Evolutionary conservation across 2,329 filamentous ascomycete species (phyloP).

Genomic region (Paraphaeosphaeria minitans): DNA sequence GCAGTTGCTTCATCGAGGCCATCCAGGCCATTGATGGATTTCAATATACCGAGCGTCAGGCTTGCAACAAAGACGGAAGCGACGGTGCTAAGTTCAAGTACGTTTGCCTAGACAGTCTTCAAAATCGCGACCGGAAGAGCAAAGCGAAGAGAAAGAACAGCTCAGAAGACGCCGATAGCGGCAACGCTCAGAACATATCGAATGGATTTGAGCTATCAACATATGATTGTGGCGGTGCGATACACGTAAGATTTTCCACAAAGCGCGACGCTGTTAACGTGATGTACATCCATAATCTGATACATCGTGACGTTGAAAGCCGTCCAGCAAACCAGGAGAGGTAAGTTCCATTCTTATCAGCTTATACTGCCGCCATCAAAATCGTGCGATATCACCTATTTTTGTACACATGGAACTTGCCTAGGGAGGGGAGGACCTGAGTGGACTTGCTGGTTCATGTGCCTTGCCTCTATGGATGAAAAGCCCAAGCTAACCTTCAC

Average conservation of each 20-base stretch:
- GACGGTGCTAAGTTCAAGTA: slow-evolving; percentile 42
- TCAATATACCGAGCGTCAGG: slow-evolving; percentile 41
- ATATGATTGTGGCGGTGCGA: slow-evolving; percentile 42
- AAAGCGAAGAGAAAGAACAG: slow-evolving; percentile 30
- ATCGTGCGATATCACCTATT: background rate
- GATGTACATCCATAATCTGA: slow-evolving; percentile 44
- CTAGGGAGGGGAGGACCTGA: too few relatives aligned
- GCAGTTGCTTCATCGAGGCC: slow-evolving; percentile 35
- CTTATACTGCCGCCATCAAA: background rate
- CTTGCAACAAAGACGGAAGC: slow-evolving; percentile 32
- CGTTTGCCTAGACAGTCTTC: slow-evolving; percentile 41
- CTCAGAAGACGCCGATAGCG: slow-evolving; percentile 12
- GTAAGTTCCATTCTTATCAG: slow-evolving; percentile 19
- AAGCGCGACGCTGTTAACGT: slow-evolving; percentile 42
- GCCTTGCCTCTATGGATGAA: too few relatives aligned
- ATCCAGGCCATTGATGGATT: slow-evolving; percentile 42
- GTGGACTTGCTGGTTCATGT: too few relatives aligned
- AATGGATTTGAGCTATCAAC: slow-evolving; percentile 20
- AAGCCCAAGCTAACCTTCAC: background rate
- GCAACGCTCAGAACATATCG: slow-evolving; percentile 11
- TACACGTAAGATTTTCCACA: slow-evolving; percentile 43
- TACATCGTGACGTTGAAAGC: slow-evolving; percentile 34
- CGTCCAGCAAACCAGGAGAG: slow-evolving; percentile 19
- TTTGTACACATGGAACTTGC: background rate
- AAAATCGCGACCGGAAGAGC: slow-evolving; percentile 35